phyloP scores from a whole-genome alignment of 345 rosid species.

The Sisymbrium irio region DNA sequence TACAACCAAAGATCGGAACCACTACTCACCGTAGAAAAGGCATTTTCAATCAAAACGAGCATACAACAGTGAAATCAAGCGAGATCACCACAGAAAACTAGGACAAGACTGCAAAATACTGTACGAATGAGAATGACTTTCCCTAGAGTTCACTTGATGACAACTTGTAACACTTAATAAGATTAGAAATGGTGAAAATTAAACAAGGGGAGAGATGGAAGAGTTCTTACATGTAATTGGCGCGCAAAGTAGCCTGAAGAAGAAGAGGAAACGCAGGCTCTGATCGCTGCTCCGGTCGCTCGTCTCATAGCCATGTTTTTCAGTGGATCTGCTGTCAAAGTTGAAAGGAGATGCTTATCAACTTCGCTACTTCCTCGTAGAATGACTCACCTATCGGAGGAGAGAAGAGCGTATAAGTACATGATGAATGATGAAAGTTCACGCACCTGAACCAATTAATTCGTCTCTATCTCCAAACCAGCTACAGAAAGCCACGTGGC shows the following conservation, averaged over 20 bases:
- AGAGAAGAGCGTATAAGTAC: background rate
- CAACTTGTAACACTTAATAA: background rate
- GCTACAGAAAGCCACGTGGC: background rate
- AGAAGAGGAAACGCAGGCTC: slow-evolving; percentile 41
- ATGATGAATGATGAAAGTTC: background rate
- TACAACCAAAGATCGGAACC: background rate
- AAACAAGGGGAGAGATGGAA: background rate
- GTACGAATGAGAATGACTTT: background rate
- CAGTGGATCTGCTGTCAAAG: background rate
- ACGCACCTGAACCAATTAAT: slow-evolving; percentile 18
- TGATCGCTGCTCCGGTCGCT: slow-evolving; percentile 48
- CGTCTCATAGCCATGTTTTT: slow-evolving; percentile 58
- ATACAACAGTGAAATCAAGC: background rate
- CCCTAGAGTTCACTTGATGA: background rate
- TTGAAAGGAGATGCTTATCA: background rate
- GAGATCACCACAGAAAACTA: background rate
- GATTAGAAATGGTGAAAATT: background rate
- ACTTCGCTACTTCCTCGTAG: background rate
- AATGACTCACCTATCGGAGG: background rate
- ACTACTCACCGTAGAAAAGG: background rate
- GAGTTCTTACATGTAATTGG: slow-evolving; percentile 58
- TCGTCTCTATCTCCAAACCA: slow-evolving; percentile 3
- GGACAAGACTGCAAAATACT: background rate
- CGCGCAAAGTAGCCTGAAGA: slow-evolving; percentile 42
- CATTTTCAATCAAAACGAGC: background rate